Percentiles rank a stretch among this genome's conserved stretches.
These are phyloP conservation scores for Xylaria bambusicola DNA, from an alignment of 495 filamentous ascomycete species.

Conservation along the genomic window DNA sequence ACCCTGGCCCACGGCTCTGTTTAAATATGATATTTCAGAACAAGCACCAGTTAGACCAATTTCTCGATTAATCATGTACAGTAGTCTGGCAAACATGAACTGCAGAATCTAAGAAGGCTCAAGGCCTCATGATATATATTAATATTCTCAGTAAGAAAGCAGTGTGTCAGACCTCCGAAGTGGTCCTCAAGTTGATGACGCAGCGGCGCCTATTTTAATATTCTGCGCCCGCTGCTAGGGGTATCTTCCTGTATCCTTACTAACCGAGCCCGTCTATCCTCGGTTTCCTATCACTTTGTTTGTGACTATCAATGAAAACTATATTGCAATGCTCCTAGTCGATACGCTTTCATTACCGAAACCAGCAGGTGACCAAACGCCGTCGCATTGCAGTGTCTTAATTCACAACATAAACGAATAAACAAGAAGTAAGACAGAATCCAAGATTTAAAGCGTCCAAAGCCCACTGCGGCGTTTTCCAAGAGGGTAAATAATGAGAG, in stretches of 20 bases:
- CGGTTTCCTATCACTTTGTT: background rate
- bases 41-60: too few relatives aligned
- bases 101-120: too few relatives aligned
- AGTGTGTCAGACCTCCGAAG: too few relatives aligned
- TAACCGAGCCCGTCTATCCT: background rate
- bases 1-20: too few relatives aligned
- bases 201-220: background rate
- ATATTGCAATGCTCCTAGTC: background rate
- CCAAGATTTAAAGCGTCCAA: slow-evolving; percentile 73
- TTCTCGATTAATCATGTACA: too few relatives aligned
- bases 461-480: slow-evolving; percentile 88
- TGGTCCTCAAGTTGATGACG: too few relatives aligned
- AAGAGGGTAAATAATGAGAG: slow-evolving; percentile 84
- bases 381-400: background rate
- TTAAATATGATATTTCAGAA: too few relatives aligned
- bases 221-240: background rate
- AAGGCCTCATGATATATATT: too few relatives aligned
- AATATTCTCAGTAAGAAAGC: too few relatives aligned
- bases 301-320: background rate
- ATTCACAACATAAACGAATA: background rate
- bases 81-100: too few relatives aligned
- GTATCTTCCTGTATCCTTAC: too few relatives aligned
- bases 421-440: background rate
- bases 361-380: background rate
- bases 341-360: background rate